Conservation (phyloP, 768 basidiomycete genomes). For the Albatrellus ellisii region DNA sequence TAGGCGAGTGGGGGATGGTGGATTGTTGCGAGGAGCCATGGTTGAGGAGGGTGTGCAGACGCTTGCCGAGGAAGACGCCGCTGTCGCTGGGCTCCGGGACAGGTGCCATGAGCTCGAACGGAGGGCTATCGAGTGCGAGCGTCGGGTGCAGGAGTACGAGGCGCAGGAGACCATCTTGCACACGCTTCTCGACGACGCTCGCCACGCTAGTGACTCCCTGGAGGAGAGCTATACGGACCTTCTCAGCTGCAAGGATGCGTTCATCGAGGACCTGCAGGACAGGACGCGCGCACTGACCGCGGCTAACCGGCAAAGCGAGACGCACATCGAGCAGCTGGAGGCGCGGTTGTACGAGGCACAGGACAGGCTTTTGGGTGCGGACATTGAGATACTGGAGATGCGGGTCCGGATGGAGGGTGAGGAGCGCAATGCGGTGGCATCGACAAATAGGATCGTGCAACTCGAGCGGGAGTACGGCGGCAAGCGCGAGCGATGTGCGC, state of each 20-base stretch:
- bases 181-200: constrained; percentile 9
- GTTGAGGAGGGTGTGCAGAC: constrained; percentile 3
- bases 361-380: constrained; percentile 9
- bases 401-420: constrained; percentile 11
- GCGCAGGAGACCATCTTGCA: constrained; percentile 6
- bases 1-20: too few species aligned
- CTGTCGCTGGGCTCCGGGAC: neutral
- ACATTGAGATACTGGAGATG: constrained; percentile 11
- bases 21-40: constrained; percentile 1
- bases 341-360: constrained; percentile 4
- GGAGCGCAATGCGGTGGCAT: constrained; percentile 9
- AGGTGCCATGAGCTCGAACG: constrained; percentile 1
- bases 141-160: constrained; percentile 4
- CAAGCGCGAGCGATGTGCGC: constrained; percentile 4
- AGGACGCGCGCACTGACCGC: constrained; percentile 3
- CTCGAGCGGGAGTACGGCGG: constrained; percentile 9
- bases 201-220: constrained; percentile 7
- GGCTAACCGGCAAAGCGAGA: neutral
- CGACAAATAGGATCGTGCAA: constrained; percentile 14
- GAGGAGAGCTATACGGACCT: constrained; percentile 8
- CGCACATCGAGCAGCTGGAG: constrained; percentile 8
- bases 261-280: constrained; percentile 12
- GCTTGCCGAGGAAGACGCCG: constrained; percentile 1
- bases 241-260: constrained; percentile 11
- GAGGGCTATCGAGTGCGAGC: constrained; percentile 1